These are phyloP conservation scores for Penicillium nordicum DNA, from an alignment of 2,329 filamentous ascomycete species.

Conservation along the genomic window DNA sequence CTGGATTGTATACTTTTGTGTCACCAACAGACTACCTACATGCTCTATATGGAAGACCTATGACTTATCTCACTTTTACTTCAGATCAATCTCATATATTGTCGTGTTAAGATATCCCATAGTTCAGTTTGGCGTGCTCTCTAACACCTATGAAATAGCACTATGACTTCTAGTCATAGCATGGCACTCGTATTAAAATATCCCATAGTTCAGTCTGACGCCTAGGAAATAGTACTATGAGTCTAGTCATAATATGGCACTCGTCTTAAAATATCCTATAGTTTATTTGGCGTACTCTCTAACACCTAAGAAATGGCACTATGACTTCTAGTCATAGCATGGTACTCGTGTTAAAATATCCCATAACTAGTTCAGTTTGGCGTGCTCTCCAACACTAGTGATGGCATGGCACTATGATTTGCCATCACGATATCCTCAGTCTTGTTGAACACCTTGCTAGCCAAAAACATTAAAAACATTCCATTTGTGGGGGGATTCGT, in stretches of 20 bases:
- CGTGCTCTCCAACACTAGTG: slow-evolving; percentile 1
- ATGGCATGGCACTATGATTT: slow-evolving; percentile 48
- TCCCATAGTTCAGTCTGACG: no score
- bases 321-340: slow-evolving; percentile 43
- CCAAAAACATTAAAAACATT: slow-evolving; percentile 26
- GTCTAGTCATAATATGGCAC: no score
- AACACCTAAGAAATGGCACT: slow-evolving; percentile 15
- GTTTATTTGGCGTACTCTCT: background rate
- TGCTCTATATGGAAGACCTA: no score
- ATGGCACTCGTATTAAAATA: slow-evolving; percentile 37
- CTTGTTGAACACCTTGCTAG: slow-evolving; percentile 42
- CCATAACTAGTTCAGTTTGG: no score
- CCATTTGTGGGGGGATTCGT: slow-evolving; percentile 39
- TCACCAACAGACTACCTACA: no score
- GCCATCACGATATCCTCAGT: slow-evolving; percentile 39
- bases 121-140: background rate
- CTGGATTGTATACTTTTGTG: no score
- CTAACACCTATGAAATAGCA: background rate
- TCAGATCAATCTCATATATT: background rate
- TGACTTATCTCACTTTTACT: background rate
- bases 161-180: slow-evolving; percentile 43
- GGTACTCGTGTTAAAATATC: slow-evolving; percentile 33
- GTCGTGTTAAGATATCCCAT: no score
- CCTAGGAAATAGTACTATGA: no score
- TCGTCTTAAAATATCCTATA: no score